phyloP scores from a whole-genome alignment of 495 filamentous ascomycete genomes.

The Penicillium verhagenii region DNA sequence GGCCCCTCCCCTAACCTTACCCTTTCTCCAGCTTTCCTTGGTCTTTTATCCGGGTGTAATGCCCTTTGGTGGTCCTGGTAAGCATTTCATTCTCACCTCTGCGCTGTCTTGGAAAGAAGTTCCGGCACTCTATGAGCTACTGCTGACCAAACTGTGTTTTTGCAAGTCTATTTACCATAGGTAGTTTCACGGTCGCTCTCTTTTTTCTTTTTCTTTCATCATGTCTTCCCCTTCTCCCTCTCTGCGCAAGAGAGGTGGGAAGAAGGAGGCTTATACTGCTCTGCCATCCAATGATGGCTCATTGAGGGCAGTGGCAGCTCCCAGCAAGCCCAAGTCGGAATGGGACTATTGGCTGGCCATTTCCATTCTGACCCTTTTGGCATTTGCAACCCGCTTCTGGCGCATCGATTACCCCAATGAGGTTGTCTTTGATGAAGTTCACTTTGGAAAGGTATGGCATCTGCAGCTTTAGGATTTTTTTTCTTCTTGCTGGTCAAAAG shows the following conservation, averaged over 20 bases:
- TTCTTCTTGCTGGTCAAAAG: background rate
- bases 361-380: conserved; percentile 71
- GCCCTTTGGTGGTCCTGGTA: conserved; percentile 32
- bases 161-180: conserved; percentile 36
- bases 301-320: conserved; percentile 18
- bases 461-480: too few relatives aligned
- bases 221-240: conserved; percentile 45
- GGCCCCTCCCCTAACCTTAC: conserved; percentile 3
- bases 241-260: conserved; percentile 53
- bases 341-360: conserved; percentile 86
- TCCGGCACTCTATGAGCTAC: background rate
- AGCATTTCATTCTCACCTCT: conserved; percentile 3
- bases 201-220: conserved; percentile 21
- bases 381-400: conserved; percentile 91
- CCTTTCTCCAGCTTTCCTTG: conserved; percentile 14
- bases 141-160: conserved; percentile 13
- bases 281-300: conserved; percentile 31
- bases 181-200: conserved; percentile 38
- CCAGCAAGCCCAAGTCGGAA: conserved; percentile 51
- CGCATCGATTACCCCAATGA: conserved; percentile 91
- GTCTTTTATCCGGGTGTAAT: conserved; percentile 22
- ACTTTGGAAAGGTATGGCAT: conserved; percentile 90
- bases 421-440: conserved; percentile 98
- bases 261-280: conserved; percentile 38
- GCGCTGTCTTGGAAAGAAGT: background rate